Evolutionary conservation across 2,329 filamentous ascomycete genomes (phyloP).

Genomic region (Colletotrichum tropicicola): DNA sequence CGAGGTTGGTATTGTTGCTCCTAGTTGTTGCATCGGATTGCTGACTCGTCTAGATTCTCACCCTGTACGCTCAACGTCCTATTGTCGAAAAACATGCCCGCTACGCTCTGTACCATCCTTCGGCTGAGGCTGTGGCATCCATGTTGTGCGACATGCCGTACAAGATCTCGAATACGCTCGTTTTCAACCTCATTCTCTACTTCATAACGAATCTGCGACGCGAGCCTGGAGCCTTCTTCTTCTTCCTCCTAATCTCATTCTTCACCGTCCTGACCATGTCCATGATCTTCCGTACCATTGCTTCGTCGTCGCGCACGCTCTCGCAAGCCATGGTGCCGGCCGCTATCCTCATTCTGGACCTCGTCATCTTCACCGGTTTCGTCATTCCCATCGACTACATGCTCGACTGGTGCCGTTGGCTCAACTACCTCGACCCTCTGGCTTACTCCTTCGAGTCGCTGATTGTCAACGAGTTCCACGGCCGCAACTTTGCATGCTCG

Average conservation of each 20-base stretch:
- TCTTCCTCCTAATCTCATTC: slow-evolving; percentile 83
- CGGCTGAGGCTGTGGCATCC: slow-evolving; percentile 85
- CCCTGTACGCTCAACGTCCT: slow-evolving; percentile 86
- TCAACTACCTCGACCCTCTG: slow-evolving; percentile 83
- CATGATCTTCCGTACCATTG: slow-evolving; percentile 86
- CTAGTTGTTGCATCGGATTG: slow-evolving; percentile 25
- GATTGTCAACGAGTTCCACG: slow-evolving; percentile 84
- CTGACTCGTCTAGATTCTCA: slow-evolving; percentile 69
- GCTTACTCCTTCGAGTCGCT: slow-evolving; percentile 83
- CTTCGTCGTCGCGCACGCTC: slow-evolving; percentile 76
- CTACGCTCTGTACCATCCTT: slow-evolving; percentile 91
- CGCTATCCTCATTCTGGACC: slow-evolving; percentile 68
- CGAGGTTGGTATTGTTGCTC: slow-evolving; percentile 59
- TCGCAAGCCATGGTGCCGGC: slow-evolving; percentile 71
- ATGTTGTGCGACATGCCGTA: slow-evolving; percentile 89
- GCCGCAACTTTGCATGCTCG: slow-evolving; percentile 64
- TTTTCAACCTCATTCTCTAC: slow-evolving; percentile 84
- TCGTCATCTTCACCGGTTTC: slow-evolving; percentile 78
- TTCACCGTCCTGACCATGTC: slow-evolving; percentile 80
- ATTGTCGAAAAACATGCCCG: slow-evolving; percentile 91
- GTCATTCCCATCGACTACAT: slow-evolving; percentile 73
- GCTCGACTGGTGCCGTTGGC: slow-evolving; percentile 84
- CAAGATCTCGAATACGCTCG: slow-evolving; percentile 77
- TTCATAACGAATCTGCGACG: slow-evolving; percentile 87
- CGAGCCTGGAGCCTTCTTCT: slow-evolving; percentile 82